Conservation (phyloP, 192 early-diverging fungal genomes). For the Ambispora gerdemannii region DNA sequence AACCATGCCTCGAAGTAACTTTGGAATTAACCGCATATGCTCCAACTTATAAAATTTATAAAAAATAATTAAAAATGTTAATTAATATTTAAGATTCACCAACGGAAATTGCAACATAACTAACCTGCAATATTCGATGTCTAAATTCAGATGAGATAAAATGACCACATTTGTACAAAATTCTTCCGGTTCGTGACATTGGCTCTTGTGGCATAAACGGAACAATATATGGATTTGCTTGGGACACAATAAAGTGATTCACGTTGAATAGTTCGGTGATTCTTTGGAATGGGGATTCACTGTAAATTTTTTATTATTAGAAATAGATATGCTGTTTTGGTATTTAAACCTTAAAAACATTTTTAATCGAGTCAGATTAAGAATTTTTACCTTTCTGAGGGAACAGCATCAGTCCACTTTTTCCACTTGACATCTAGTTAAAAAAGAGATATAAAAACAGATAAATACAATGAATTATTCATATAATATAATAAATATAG, state of each 20-base stretch:
- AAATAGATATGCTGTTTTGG: too few relatives aligned
- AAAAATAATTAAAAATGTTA: too few relatives aligned
- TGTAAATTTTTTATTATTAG: too few relatives aligned
- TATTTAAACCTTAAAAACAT: not conserved
- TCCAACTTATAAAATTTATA: conserved; percentile 41
- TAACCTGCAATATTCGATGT: conserved; percentile 62
- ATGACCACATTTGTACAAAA: conserved; percentile 43
- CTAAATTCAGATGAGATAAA: conserved; percentile 58
- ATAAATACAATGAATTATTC: conserved; percentile 2
- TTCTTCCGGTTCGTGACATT: conserved; percentile 33
- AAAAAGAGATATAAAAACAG: not conserved
- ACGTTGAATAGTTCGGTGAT: conserved; percentile 79
- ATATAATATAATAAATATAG: not conserved
- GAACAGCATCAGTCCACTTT: conserved; percentile 39
- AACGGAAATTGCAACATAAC: too few relatives aligned
- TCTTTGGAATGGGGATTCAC: conserved; percentile 62
- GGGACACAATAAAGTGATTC: conserved; percentile 80
- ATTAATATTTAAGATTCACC: too few relatives aligned
- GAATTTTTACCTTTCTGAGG: conserved; percentile 40
- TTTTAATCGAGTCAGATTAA: not conserved
- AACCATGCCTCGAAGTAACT: conserved; percentile 52
- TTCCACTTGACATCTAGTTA: conserved; percentile 40
- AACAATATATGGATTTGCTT: conserved; percentile 67
- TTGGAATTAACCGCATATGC: conserved; percentile 61
- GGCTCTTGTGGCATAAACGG: conserved; percentile 61